Percentiles rank a stretch among this genome's conserved stretches.
Conservation (phyloP, 164 flowering plant genomes). For the Santalum album region DNA sequence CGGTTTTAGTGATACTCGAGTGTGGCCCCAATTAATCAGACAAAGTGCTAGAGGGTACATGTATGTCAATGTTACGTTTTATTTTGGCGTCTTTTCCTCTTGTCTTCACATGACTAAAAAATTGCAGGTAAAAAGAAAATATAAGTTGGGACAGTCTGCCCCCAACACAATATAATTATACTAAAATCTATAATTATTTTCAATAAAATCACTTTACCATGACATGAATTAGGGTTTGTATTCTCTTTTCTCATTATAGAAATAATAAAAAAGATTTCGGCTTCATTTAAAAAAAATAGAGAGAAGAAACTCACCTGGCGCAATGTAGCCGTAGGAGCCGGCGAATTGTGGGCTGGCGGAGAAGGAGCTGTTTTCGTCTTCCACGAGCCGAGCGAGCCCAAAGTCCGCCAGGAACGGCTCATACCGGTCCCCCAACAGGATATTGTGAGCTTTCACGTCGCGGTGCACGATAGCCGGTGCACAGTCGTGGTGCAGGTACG, state of each 20-base stretch:
- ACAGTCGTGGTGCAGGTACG: conserved; percentile 81
- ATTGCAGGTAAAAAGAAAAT: too few relatives aligned
- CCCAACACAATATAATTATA: too few relatives aligned
- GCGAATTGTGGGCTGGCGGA: conserved; percentile 58
- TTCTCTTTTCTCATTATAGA: not conserved
- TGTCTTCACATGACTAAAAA: too few relatives aligned
- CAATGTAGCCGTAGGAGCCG: conserved; percentile 84
- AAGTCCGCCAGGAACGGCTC: conserved; percentile 75
- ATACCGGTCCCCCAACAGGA: conserved; percentile 50
- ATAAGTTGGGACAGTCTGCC: too few relatives aligned
- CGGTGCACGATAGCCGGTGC: conserved; percentile 74
- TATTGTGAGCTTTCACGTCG: conserved; percentile 75
- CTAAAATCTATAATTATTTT: too few relatives aligned
- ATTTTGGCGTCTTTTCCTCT: too few relatives aligned
- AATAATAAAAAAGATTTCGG: conserved; percentile 1
- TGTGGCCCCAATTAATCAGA: too few relatives aligned
- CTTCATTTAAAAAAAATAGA: not conserved
- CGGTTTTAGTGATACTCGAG: too few relatives aligned
- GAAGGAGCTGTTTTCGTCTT: conserved; percentile 30
- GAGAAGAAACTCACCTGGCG: conserved; percentile 48
- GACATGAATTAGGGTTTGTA: too few relatives aligned
- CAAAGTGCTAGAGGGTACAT: too few relatives aligned
- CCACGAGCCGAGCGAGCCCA: conserved; percentile 66
- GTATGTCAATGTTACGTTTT: too few relatives aligned
- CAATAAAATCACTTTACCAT: too few relatives aligned